Evolutionary conservation across 1,139 yeast species (phyloP).

Genomic region (Debaryomycetaceae sp.): DNA sequence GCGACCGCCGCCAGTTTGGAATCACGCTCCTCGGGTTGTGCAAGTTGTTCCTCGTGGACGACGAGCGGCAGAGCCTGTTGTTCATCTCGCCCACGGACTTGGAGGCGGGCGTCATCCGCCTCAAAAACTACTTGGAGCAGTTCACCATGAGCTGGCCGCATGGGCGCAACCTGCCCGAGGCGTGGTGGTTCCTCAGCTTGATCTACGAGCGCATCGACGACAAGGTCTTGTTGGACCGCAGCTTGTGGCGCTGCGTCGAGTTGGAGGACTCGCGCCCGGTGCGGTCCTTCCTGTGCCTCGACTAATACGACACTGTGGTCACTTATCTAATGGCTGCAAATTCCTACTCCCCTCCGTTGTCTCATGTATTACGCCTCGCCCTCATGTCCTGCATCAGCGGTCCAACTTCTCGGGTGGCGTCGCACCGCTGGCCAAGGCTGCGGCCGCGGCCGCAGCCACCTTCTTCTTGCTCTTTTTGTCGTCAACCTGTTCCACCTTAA

Average conservation of each 20-base stretch:
- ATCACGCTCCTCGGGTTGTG: conserved; percentile 67
- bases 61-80: conserved; percentile 27
- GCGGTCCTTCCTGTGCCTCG: conserved; percentile 42
- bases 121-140: conserved; percentile 60
- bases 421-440: conserved; percentile 7
- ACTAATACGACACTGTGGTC: too few species aligned
- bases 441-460: conserved; percentile 14
- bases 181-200: conserved; percentile 68
- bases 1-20: conserved; percentile 39
- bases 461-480: conserved; percentile 75
- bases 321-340: too few species aligned
- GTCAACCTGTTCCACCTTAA: conserved; percentile 82
- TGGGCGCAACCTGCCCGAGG: conserved; percentile 61
- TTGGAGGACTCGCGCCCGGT: conserved; percentile 68
- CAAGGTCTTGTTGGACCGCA: conserved; percentile 42
- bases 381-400: too few species aligned
- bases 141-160: conserved; percentile 40
- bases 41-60: conserved; percentile 47
- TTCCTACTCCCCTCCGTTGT: too few species aligned
- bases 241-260: conserved; percentile 65
- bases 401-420: conserved; percentile 4
- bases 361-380: too few species aligned
- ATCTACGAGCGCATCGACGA: conserved; percentile 64
- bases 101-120: conserved; percentile 61
- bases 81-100: conserved; percentile 48